phyloP scores from a whole-genome alignment of 805 yeast species.

The Peterozyma toletana region DNA sequence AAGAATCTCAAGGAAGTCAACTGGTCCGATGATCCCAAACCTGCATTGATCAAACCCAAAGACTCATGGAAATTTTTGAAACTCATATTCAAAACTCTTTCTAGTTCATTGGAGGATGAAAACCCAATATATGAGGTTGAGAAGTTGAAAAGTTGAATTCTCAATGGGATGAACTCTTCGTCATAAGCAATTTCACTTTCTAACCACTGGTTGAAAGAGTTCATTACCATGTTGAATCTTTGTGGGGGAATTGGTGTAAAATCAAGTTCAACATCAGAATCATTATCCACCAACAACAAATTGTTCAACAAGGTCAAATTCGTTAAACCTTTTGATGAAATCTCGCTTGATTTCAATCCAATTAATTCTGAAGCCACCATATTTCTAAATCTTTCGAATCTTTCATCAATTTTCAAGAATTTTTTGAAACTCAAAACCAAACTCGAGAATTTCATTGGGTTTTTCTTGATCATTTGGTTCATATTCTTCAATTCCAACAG shows the following conservation, averaged over 20 bases:
- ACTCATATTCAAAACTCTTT: conserved; percentile 22
- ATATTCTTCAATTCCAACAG: conserved; percentile 15
- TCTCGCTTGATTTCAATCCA: conserved; percentile 39
- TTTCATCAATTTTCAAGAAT: conserved; percentile 21
- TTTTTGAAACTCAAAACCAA: conserved; percentile 27
- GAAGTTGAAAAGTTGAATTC: conserved; percentile 46
- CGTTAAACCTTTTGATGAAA: conserved; percentile 34
- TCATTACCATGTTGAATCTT: conserved; percentile 55
- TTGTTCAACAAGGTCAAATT: conserved; percentile 41
- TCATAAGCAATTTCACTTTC: conserved; percentile 60
- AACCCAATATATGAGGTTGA: conserved; percentile 16
- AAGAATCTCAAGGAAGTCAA: conserved; percentile 1
- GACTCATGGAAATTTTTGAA: conserved; percentile 24
- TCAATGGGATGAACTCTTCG: conserved; percentile 37
- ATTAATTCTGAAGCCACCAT: conserved; percentile 58
- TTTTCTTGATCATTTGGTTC: conserved; percentile 8
- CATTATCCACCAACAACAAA: conserved; percentile 20
- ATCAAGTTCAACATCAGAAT: conserved; percentile 21
- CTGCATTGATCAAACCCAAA: conserved; percentile 17
- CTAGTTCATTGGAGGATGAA: conserved; percentile 12
- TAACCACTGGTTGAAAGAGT: conserved; percentile 47
- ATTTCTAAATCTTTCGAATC: conserved; percentile 49
- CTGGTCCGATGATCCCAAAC: neutral
- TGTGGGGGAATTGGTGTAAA: conserved; percentile 51
- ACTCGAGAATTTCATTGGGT: conserved; percentile 27